Base-by-base conservation (phyloP, 305 asterid species). In the Fraxinus albicans region DNA sequence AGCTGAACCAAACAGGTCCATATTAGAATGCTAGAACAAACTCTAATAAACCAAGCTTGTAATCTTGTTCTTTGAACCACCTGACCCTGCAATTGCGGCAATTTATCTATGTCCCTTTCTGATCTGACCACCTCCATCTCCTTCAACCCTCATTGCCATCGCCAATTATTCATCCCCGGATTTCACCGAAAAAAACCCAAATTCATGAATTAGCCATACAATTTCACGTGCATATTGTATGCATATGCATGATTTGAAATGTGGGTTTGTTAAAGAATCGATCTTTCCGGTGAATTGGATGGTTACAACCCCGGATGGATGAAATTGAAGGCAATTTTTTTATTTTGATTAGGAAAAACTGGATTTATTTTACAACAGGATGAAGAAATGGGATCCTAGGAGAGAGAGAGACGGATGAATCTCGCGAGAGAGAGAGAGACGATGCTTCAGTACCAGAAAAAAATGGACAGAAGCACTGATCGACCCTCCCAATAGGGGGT, bases 1-100 rank as follows among this genome's bases (percentile, higher is more conserved):
- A 94, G 93, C 85, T 95, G 98, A 83, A 92, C 92, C 93, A 94
- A 87, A 87, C 99, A 91, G 50, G 98, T 91, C 98, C 99, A 94
- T 84, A 96, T 91, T 67, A 96, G 88, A 88, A 96, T 93, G 84
- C 94, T 91, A 70, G 95, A 91, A 87, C 98, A 96, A 80, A 95
- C 91, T 88, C 97, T 91, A 84, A 95, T 89, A 79, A 95, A 96
- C 98, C 97, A 96, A 84, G 93, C 92, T 86, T 90, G 93, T 84
- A 96, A 87, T 78, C 95, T 88, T 31, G 97, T 87, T 85, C 93
- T 92, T 82, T 87, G 98, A 67, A 89, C 81, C 91, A 82, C 88
- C 78, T 88, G 90, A 83, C 90, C 97, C 86, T 83, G 92, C 85
- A 87, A 88, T 78, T 86, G 88, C 81, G 89, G 86, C 82, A 80